These are phyloP conservation scores for Deuterostichococcus epilithicus DNA, from an alignment of 139 green algal genomes.

Conservation along the genomic window DNA sequence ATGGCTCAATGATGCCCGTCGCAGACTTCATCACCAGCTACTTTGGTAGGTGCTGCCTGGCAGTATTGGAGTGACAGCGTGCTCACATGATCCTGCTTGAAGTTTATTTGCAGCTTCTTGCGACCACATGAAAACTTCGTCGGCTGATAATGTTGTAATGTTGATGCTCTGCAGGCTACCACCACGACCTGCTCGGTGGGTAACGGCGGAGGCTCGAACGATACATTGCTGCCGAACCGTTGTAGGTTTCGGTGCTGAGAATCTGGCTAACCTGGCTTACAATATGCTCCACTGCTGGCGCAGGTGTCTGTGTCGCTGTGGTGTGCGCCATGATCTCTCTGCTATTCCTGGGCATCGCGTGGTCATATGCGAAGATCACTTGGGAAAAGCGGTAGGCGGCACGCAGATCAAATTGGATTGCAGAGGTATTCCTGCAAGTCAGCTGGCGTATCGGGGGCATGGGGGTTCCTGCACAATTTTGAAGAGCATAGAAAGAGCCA, in stretches of 20 bases:
- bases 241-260: no score
- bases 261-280: background rate
- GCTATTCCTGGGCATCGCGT: background rate
- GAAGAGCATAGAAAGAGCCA: no score
- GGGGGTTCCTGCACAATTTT: no score
- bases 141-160: background rate
- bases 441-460: no score
- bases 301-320: background rate
- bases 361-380: background rate
- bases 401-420: background rate
- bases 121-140: background rate
- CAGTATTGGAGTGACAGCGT: no score
- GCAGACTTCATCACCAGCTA: background rate
- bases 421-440: no score
- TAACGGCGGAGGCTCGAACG: no score
- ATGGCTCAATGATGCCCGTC: background rate
- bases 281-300: background rate
- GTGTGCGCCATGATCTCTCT: background rate
- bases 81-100: no score
- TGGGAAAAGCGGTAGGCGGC: background rate
- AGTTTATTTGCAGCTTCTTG: no score
- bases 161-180: background rate
- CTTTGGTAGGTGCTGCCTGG: background rate
- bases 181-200: background rate
- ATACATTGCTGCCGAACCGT: no score